Evolutionary conservation across 2,329 filamentous ascomycete species (phyloP), one percentile per base, ranked within the genome.

Genomic region (Calonectria ilicicola): DNA sequence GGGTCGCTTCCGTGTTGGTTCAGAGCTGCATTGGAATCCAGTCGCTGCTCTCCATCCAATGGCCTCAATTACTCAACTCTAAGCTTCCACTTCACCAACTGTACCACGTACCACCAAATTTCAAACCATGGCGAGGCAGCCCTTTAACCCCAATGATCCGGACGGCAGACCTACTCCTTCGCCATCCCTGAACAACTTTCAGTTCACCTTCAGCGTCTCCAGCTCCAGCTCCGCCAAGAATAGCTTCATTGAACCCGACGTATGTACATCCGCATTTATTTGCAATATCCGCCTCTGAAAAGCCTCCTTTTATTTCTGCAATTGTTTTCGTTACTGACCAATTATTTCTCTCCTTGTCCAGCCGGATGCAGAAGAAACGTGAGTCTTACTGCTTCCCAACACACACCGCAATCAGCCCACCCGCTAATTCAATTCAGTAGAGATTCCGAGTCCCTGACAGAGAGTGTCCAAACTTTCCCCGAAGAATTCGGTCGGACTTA

Each of bases 401-500:
- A 17, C n/a, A 46, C 69, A 27, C 64, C 38, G 7, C n/a, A 40
- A n/a, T 14, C 19, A 32, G 44, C 74, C 73, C 53, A 82, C 71
- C 38, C 76, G 35, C 74, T 27, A 60, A 60, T 40, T 40, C 32
- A 60, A 60, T 60, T 19, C 12, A 56, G 21, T 42, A 78, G 76
- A 70, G 78, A 80, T 51, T 85, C 84, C 1, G 80, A 82, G 47
- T 86, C 85, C 17, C 74, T 86, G 49, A 82, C 84, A 12, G 85
- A 86, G 40, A 86, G 85, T 72, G 82, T 86, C n/a, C 80, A 81
- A 70, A 80, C 83, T 68, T 86, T 84, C 21, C 85, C 85, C 1
- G 81, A 84, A 65, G 82, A 85, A 72, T 86, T 86, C 72, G 86
- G 86, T 14, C 83, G 86, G 35, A 88, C 85, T 2, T 88, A 87